Percentiles rank a stretch among this genome's conserved stretches.
These are phyloP conservation scores for Calvatia gigantea DNA, from an alignment of 768 basidiomycete genomes.

Conservation along the genomic window DNA sequence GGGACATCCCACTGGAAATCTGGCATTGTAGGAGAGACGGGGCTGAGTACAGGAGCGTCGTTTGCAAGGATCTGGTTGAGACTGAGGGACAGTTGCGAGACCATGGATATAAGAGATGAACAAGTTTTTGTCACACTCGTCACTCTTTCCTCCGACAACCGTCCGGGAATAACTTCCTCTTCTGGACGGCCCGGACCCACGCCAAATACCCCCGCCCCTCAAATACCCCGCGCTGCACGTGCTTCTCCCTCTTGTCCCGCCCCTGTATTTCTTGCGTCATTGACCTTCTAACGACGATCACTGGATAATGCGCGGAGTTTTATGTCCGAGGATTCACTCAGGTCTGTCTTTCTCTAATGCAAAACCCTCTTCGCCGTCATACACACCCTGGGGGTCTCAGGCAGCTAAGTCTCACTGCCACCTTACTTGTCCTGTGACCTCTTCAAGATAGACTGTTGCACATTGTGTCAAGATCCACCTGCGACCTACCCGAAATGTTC, in stretches of 20 bases:
- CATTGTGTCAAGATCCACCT: not conserved
- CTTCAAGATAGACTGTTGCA: not conserved
- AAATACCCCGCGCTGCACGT: slow-evolving; percentile 12
- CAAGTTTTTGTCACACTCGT: slow-evolving; percentile 9
- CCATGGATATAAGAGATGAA: slow-evolving; percentile 19
- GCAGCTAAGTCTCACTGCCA: not conserved
- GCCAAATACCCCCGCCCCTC: slow-evolving; percentile 10
- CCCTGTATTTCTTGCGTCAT: not conserved
- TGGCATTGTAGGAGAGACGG: slow-evolving; percentile 26
- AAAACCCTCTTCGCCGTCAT: no score
- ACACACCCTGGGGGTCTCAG: no score
- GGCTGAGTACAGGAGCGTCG: slow-evolving; percentile 59
- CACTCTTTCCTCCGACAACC: slow-evolving; percentile 6
- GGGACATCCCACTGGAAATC: slow-evolving; percentile 50
- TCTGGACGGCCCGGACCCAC: not conserved
- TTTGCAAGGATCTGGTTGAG: slow-evolving; percentile 50
- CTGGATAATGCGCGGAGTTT: not conserved
- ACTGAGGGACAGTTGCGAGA: slow-evolving; percentile 30
- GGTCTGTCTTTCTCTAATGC: not conserved
- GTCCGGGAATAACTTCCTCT: not conserved
- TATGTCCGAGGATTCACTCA: not conserved
- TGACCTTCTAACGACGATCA: slow-evolving; percentile 3
- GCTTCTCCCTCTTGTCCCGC: not conserved
- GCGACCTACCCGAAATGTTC: not conserved
- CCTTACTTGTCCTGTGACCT: not conserved